Conservation (phyloP, 1,284 basidiomycete species). For the Exobasidium rhododendri region DNA sequence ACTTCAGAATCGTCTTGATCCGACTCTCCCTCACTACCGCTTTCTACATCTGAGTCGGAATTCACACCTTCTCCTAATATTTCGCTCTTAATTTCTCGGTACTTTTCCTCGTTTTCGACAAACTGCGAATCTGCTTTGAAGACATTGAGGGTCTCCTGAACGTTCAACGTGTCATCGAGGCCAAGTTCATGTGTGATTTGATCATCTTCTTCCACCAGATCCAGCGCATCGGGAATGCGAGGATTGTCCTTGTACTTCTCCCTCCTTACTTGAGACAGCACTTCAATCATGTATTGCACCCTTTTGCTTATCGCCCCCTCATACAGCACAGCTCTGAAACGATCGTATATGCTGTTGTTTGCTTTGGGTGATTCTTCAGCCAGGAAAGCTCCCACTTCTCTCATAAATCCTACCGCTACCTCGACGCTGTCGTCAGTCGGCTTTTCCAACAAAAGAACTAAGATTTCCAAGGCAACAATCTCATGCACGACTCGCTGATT, state of each 20-base stretch:
- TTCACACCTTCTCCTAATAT: constrained; percentile 68
- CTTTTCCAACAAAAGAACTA: constrained; percentile 86
- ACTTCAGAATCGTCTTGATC: constrained; percentile 64
- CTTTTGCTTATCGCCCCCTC: constrained; percentile 91
- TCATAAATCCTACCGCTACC: constrained; percentile 94
- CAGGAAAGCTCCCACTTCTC: constrained; percentile 93
- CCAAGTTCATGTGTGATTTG: constrained; percentile 91
- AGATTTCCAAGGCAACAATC: constrained; percentile 88
- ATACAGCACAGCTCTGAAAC: constrained; percentile 92
- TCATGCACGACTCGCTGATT: constrained; percentile 94
- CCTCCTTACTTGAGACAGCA: constrained; percentile 71
- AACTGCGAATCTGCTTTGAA: constrained; percentile 93
- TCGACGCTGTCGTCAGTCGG: constrained; percentile 98
- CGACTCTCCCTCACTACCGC: constrained; percentile 60
- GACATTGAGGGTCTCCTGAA: constrained; percentile 90
- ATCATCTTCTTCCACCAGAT: constrained; percentile 88
- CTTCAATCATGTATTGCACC: constrained; percentile 99
- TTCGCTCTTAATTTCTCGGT: constrained; percentile 83
- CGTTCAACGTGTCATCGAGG: constrained; percentile 85
- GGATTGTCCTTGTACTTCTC: constrained; percentile 99
- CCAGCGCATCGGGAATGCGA: constrained; percentile 83
- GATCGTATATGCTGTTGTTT: constrained; percentile 86
- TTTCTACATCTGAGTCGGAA: constrained; percentile 27
- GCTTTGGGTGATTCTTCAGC: constrained; percentile 90
- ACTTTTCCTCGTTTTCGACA: constrained; percentile 87